These are phyloP conservation scores for Cryphonectria nitschkei DNA, from an alignment of 2,329 filamentous ascomycete species.

Conservation along the genomic window DNA sequence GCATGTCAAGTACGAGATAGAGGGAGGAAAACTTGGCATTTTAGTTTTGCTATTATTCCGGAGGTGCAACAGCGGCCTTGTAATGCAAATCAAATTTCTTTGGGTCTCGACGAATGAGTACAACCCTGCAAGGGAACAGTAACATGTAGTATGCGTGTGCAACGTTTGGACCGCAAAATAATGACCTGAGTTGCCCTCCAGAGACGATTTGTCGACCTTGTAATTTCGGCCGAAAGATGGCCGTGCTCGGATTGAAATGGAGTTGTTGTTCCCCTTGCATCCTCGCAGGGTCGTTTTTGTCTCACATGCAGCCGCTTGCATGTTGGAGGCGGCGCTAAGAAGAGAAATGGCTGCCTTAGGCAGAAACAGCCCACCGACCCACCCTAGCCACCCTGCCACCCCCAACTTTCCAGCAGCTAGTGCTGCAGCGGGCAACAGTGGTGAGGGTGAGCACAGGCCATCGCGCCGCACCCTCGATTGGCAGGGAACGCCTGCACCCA, in stretches of 20 bases:
- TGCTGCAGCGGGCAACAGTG: not conserved
- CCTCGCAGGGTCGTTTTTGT: not conserved
- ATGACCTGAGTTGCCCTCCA: not conserved
- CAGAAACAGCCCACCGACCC: slow-evolving; percentile 1
- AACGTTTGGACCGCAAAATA: not conserved
- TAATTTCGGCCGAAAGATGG: not conserved
- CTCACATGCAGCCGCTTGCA: not conserved
- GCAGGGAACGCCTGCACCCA: slow-evolving; percentile 19
- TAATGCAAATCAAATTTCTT: not conserved
- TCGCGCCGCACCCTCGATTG: slow-evolving; percentile 26
- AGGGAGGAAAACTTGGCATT: not conserved
- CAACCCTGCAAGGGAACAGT: not conserved
- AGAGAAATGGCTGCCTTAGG: slow-evolving; percentile 23
- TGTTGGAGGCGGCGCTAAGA: slow-evolving; percentile 5
- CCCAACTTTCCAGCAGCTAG: not conserved
- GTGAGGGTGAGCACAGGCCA: slow-evolving; percentile 23
- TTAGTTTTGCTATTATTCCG: not conserved
- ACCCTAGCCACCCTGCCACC: no score
- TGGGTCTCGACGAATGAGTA: not conserved
- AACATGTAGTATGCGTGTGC: not conserved
- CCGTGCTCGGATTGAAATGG: not conserved
- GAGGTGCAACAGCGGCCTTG: not conserved
- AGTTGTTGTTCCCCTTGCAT: not conserved
- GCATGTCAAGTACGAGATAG: not conserved
- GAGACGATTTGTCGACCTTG: not conserved